These are phyloP conservation scores for Curvularia eragrostidis DNA, from an alignment of 2,329 filamentous ascomycete species.

Conservation along the genomic window DNA sequence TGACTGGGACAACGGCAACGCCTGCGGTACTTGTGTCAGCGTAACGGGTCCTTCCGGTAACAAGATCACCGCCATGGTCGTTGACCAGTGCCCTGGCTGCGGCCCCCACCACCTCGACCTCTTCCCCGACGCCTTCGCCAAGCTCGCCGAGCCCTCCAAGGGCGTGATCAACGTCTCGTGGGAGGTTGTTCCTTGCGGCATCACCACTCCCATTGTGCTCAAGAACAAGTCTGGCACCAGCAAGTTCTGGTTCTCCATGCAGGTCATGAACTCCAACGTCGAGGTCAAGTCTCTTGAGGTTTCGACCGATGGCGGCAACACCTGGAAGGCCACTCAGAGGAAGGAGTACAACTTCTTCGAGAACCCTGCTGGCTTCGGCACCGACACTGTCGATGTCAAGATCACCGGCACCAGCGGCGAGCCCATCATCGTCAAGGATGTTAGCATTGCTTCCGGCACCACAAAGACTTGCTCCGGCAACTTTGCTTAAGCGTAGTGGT, in stretches of 20 bases:
- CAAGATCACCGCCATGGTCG: slow-evolving; percentile 69
- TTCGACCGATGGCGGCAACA: slow-evolving; percentile 64
- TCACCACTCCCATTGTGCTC: slow-evolving; percentile 58
- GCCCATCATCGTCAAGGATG: slow-evolving; percentile 59
- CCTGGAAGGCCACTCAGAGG: slow-evolving; percentile 64
- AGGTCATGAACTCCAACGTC: slow-evolving; percentile 69
- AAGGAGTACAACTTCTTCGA: slow-evolving; percentile 66
- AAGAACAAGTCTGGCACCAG: slow-evolving; percentile 63
- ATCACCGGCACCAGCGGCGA: slow-evolving; percentile 63
- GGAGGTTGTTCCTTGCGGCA: slow-evolving; percentile 60
- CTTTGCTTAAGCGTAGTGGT: slow-evolving; percentile 28
- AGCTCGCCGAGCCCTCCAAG: slow-evolving; percentile 53
- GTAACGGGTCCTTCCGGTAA: slow-evolving; percentile 66
- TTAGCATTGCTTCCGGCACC: slow-evolving; percentile 52
- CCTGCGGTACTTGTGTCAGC: slow-evolving; percentile 68
- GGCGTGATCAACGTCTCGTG: slow-evolving; percentile 61
- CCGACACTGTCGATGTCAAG: slow-evolving; percentile 60
- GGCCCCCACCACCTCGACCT: slow-evolving; percentile 63
- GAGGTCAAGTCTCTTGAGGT: slow-evolving; percentile 65
- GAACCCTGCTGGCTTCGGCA: slow-evolving; percentile 63
- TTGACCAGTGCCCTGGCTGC: slow-evolving; percentile 65
- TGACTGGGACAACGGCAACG: slow-evolving; percentile 62
- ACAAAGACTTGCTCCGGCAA: slow-evolving; percentile 41
- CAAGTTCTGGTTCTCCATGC: slow-evolving; percentile 65
- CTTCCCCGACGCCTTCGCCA: slow-evolving; percentile 59